These are phyloP conservation scores for Moesziomyces sp. DNA, from an alignment of 1,284 basidiomycete species.

Conservation along the genomic window DNA sequence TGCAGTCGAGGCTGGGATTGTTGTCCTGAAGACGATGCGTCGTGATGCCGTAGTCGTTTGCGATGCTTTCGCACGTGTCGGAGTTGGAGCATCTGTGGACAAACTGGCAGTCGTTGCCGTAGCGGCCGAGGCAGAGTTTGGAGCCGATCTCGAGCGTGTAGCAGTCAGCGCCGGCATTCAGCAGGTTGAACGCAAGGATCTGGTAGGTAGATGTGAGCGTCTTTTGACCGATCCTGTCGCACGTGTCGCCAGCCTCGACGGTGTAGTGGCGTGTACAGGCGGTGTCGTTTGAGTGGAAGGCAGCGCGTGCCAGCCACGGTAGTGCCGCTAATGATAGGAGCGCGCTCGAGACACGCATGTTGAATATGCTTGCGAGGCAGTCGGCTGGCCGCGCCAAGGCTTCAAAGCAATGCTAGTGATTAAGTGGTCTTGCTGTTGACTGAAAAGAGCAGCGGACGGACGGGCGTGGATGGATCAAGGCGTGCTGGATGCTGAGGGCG, in stretches of 20 bases:
- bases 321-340: constrained; percentile 24
- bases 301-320: constrained; percentile 25
- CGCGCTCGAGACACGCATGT: constrained; percentile 20
- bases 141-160: constrained; percentile 74
- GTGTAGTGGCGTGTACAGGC: constrained; percentile 75
- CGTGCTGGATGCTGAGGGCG: not conserved
- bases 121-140: constrained; percentile 66
- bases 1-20: constrained; percentile 58
- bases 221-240: constrained; percentile 76
- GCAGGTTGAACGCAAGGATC: constrained; percentile 74
- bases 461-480: not conserved
- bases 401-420: too few relatives aligned
- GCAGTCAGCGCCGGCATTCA: constrained; percentile 72
- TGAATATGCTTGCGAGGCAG: too few relatives aligned
- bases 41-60: constrained; percentile 50
- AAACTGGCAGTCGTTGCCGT: constrained; percentile 62
- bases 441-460: not conserved
- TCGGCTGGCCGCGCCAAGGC: too few relatives aligned
- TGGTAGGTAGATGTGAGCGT: constrained; percentile 80
- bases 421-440: too few relatives aligned
- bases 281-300: constrained; percentile 56
- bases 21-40: constrained; percentile 44
- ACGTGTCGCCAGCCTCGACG: constrained; percentile 74
- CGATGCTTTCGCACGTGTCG: constrained; percentile 56
- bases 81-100: constrained; percentile 43